phyloP scores from a whole-genome alignment of 495 filamentous ascomycete genomes.

The Cryomyces antarcticus region DNA sequence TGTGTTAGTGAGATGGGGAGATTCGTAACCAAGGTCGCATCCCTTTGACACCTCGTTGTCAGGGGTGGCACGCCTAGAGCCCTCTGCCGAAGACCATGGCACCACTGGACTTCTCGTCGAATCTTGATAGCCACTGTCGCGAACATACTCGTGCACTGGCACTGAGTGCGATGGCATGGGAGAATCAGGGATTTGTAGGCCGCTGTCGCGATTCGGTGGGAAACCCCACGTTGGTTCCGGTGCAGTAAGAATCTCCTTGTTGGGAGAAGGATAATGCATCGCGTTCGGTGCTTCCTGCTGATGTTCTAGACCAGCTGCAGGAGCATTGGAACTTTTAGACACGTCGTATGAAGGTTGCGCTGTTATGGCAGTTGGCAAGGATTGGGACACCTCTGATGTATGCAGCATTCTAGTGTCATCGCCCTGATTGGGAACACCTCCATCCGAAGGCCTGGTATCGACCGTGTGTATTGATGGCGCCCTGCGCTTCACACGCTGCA shows the following conservation, averaged over 20 bases:
- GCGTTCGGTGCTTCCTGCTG: too few species aligned
- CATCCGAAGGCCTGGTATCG: too few species aligned
- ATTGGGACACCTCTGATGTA: too few species aligned
- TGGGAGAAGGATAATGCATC: conserved; percentile 1
- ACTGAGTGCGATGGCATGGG: conserved; percentile 13
- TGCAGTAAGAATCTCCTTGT: background rate
- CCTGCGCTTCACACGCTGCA: conserved; percentile 13
- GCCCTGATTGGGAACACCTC: too few species aligned
- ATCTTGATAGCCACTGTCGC: conserved; percentile 27
- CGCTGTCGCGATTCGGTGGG: conserved; percentile 25
- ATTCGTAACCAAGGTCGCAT: background rate
- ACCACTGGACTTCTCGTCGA: conserved; percentile 3
- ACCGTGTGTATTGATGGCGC: background rate
- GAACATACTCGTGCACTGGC: conserved; percentile 9
- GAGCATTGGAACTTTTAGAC: too few species aligned
- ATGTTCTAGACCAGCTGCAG: too few species aligned
- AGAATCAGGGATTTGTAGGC: conserved; percentile 30
- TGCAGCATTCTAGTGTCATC: too few species aligned
- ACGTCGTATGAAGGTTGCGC: too few species aligned
- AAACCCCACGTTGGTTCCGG: conserved; percentile 15
- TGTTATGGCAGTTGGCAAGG: too few species aligned
- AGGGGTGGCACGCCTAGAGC: too few species aligned
- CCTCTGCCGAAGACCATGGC: background rate
- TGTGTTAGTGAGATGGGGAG: background rate
- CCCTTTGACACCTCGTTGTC: background rate